Evolutionary conservation across 139 green algal species (phyloP).

Genomic region (Asterochloris erici): DNA sequence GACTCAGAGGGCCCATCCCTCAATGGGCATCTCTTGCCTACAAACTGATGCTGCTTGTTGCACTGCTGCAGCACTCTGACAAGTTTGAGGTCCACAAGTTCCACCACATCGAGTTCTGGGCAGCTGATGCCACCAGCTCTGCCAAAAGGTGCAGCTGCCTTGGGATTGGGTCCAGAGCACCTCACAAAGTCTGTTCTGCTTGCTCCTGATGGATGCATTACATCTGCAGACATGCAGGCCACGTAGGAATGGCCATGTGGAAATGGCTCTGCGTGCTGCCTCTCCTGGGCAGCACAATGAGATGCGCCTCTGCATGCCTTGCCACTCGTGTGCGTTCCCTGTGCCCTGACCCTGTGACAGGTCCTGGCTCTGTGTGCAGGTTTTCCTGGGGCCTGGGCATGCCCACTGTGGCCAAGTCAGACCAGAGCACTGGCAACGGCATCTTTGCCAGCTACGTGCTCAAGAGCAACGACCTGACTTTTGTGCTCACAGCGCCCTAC

Average conservation of each 20-base stretch:
- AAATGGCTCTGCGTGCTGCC: background rate
- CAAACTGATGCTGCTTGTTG: background rate
- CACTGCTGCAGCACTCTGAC: conserved; percentile 12
- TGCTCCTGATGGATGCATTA: background rate
- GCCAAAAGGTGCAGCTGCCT: conserved; percentile 48
- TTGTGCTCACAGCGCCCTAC: conserved; percentile 95
- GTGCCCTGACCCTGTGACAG: no score
- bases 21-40: no score
- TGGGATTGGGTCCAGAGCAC: background rate
- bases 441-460: conserved; percentile 85
- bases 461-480: conserved; percentile 77
- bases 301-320: background rate
- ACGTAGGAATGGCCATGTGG: background rate
- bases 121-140: conserved; percentile 83
- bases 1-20: no score
- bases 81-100: conserved; percentile 68
- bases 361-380: conserved; percentile 32
- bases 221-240: background rate
- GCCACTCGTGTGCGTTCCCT: background rate
- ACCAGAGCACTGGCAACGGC: conserved; percentile 85
- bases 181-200: background rate
- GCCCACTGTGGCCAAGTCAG: conserved; percentile 79
- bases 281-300: background rate
- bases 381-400: conserved; percentile 93
- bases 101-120: conserved; percentile 96